Evolutionary conservation across 192 early-diverging fungal species (phyloP), one percentile per base, ranked within the genome.

Genomic region (Radiomyces spectabilis): DNA sequence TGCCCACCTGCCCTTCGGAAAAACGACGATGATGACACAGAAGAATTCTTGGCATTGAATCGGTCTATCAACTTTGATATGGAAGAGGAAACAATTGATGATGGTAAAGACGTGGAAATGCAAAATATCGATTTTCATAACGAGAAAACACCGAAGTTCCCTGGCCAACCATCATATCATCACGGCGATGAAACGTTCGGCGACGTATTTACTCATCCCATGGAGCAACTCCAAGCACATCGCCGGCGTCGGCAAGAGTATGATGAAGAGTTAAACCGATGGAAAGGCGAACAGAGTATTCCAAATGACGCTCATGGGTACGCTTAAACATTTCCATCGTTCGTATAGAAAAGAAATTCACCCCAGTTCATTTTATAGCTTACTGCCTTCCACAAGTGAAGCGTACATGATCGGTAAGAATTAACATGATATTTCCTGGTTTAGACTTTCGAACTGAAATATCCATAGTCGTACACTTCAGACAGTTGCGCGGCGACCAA

Each of bases 181-280:
- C 63, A 65, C 42, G 51, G 50, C 15, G 42, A 59, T 16, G 57
- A 68, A 15, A 68, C 66, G 9, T 57, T 57, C 47, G 57, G 53
- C 12, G 58, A 67, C 31, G 24, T 61, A 1, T 39, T 67, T 4
- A 18, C 39, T 37, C 57, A 67, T 32, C 65, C 65, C 27, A 37
- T 60, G 4, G 35, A 67, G 35, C 24, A 67, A 35, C 44, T 49
- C 16, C 18, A 45, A 18, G 58, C 53, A 10, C 65, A 65, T 37
- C 38, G 41, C 10, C 25, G 48, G 5, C 43, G 63, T 2, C 43
- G 40, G 46, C 18, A 15, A 5, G 51, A 59, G 13, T 59, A 53
- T 25, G 47, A 53, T n/a, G n/a, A n/a, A n/a, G n/a, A n/a, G n/a
- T n/a, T n/a, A n/a, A n/a, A n/a, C n/a, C n/a, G n/a, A n/a, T n/a